These are phyloP conservation scores for Avena eriantha DNA, from an alignment of 176 grass and related monocot species.

Conservation along the genomic window DNA sequence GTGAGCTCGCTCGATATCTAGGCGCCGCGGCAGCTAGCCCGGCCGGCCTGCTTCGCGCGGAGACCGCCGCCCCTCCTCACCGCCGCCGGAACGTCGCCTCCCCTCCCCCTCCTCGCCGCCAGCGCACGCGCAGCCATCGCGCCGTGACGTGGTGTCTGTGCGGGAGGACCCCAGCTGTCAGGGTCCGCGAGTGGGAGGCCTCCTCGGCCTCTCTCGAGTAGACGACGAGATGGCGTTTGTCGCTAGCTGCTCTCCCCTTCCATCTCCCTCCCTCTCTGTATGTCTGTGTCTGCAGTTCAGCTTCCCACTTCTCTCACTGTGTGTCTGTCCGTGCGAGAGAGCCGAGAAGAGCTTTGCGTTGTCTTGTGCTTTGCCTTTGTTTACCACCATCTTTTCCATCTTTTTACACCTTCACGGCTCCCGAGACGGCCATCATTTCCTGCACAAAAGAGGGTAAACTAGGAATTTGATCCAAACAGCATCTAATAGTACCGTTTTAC, in stretches of 20 bases:
- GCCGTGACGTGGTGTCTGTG: neutral
- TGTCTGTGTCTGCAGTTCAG: neutral
- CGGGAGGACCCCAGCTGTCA: constrained; percentile 22
- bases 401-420: constrained; percentile 28
- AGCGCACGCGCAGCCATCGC: constrained; percentile 72
- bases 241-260: constrained; percentile 32
- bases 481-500: neutral
- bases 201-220: neutral
- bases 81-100: constrained; percentile 40
- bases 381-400: constrained; percentile 26
- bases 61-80: constrained; percentile 60
- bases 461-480: constrained; percentile 8
- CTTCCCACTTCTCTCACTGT: constrained; percentile 1
- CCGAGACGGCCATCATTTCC: constrained; percentile 66
- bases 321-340: neutral
- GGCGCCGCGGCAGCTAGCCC: constrained; percentile 88
- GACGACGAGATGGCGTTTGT: constrained; percentile 32
- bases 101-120: constrained; percentile 50
- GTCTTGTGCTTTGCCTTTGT: constrained; percentile 41
- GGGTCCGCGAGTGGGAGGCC: neutral
- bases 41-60: constrained; percentile 85
- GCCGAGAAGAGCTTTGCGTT: constrained; percentile 13
- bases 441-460: constrained; percentile 58
- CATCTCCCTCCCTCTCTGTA: neutral
- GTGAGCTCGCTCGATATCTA: constrained; percentile 37